Conservation (phyloP, 331 rosid species). For the Malus hybrid region DNA sequence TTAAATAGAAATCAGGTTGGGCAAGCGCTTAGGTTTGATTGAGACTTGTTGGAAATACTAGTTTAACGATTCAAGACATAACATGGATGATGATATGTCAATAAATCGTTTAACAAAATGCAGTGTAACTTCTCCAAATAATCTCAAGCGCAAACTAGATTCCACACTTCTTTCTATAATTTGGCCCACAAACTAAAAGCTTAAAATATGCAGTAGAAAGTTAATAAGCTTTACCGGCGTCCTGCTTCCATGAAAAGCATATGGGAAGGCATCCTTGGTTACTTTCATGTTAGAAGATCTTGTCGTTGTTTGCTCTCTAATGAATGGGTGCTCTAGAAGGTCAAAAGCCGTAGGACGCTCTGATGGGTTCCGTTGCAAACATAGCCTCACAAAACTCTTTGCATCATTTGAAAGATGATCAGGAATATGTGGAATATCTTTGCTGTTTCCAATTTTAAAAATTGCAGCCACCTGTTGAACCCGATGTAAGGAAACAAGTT, state of each 20-base stretch:
- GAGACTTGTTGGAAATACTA: neutral
- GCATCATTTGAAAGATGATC: constrained; percentile 78
- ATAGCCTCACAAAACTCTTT: constrained; percentile 55
- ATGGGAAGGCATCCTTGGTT: constrained; percentile 64
- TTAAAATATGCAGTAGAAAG: neutral
- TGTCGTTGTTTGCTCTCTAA: constrained; percentile 68
- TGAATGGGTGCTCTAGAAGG: constrained; percentile 71
- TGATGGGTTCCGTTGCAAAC: constrained; percentile 77
- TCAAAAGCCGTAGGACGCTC: constrained; percentile 67
- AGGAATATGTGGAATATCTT: constrained; percentile 87
- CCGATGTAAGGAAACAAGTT: constrained; percentile 15
- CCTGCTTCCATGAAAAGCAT: constrained; percentile 69
- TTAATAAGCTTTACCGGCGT: constrained; percentile 57
- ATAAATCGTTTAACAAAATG: neutral
- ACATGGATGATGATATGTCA: neutral
- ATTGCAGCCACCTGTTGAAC: constrained; percentile 82
- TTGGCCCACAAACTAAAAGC: neutral
- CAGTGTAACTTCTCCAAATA: neutral
- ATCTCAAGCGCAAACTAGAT: neutral
- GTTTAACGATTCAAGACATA: neutral
- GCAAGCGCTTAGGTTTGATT: neutral
- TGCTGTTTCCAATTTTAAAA: constrained; percentile 89
- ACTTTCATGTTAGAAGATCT: constrained; percentile 52
- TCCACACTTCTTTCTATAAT: neutral
- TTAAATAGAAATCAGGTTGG: constrained; percentile 4